Conservation (phyloP, 2,329 filamentous ascomycete species). For the Xylaria sp. region DNA sequence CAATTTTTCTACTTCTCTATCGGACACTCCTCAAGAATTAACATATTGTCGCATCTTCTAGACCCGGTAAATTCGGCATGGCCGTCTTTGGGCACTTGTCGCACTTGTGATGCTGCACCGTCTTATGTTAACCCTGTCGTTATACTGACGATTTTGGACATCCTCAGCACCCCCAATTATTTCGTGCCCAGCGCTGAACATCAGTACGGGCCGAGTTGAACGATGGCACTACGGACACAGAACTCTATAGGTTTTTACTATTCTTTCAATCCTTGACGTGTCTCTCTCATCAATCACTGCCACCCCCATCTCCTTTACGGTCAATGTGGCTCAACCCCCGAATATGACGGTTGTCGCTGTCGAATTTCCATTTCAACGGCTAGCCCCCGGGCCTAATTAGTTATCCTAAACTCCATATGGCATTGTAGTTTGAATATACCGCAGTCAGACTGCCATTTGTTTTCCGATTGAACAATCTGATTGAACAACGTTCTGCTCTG, state of each 20-base stretch:
- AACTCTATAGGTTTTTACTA: not conserved
- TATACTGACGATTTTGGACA: not conserved
- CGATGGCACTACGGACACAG: not conserved
- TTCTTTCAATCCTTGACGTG: not conserved
- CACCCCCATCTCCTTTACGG: conserved; percentile 23
- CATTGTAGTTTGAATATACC: conserved; percentile 12
- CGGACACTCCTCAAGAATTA: not conserved
- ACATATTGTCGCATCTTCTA: not conserved
- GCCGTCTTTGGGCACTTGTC: not conserved
- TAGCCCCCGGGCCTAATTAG: not conserved
- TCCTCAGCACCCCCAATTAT: not conserved
- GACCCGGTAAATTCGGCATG: not conserved
- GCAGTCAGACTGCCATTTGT: conserved; percentile 8
- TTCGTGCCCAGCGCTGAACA: not conserved
- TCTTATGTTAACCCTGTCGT: not conserved
- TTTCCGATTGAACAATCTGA: not conserved
- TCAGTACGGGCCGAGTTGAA: not conserved
- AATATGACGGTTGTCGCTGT: conserved; percentile 5
- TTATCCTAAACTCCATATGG: conserved; percentile 9
- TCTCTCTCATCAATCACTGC: conserved; percentile 10
- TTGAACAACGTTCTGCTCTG: not conserved
- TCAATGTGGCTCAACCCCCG: conserved; percentile 7
- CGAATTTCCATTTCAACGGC: conserved; percentile 27
- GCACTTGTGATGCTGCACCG: not conserved
- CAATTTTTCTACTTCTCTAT: conserved; percentile 30